A percentile compares a stretch with the other conserved stretches of the same genome.
Conservation (phyloP, 208 protist species). For the Leishmania major region DNA sequence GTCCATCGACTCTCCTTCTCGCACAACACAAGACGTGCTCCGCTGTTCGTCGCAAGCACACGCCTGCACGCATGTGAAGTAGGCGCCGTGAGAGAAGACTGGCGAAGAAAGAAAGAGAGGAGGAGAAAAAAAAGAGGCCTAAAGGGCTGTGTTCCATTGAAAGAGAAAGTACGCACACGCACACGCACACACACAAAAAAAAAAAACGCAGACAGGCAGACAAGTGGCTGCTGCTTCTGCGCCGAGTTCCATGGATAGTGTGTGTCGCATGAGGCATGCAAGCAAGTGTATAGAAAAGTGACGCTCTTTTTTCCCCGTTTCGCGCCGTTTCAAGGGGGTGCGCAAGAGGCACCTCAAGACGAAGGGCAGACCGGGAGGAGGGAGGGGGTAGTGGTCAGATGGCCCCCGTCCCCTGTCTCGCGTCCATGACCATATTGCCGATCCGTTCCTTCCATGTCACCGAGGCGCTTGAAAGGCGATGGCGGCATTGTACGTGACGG, state of each 20-base stretch:
- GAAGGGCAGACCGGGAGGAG: neutral
- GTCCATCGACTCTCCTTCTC: neutral
- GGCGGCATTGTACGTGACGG: slow-evolving; percentile 29
- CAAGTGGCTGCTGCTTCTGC: neutral
- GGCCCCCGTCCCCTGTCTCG: no score
- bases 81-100: neutral
- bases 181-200: no score
- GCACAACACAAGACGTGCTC: neutral
- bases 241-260: neutral
- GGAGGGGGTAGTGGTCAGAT: neutral
- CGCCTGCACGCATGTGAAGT: neutral
- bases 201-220: no score
- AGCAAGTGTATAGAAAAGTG: neutral
- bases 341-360: neutral
- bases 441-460: neutral
- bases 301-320: neutral
- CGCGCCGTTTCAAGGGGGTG: neutral
- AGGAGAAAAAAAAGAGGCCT: neutral
- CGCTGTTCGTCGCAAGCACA: neutral
- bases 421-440: neutral
- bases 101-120: neutral
- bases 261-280: no score
- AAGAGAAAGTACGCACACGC: no score
- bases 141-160: neutral
- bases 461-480: slow-evolving; percentile 4